Base-by-base conservation (phyloP, 495 filamentous ascomycete species). In the Astrothelium macrocarpum region DNA sequence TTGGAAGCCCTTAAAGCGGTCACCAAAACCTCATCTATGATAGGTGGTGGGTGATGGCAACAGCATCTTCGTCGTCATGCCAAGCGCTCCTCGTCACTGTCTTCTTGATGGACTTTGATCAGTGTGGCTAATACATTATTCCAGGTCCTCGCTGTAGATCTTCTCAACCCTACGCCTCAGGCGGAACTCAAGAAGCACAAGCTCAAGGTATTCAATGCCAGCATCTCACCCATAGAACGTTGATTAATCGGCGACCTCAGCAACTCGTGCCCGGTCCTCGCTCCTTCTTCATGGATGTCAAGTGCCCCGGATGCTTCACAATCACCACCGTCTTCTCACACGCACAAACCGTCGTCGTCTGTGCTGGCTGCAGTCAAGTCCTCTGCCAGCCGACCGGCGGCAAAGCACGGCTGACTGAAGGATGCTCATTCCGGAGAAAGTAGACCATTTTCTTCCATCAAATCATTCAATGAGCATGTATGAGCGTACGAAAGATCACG, bases 201-300 rank as follows among this genome's bases (percentile, higher is more conserved):
- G 89, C 87, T 98, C 71, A 98, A 98, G 93, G 92, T 96, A 88
- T 74, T 80, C 20, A 29, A 42, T 43, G 29, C 4, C 16, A 31
- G 10, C 20, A 28, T 60, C 16, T 42, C 59, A 26, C 32, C 26
- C 20, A 56, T 18, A n/a, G 14, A 59, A 46, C 59, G 2, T 31
- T 11, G 42, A 67, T 62, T 18, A 53, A 11, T 18, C 26, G 36
- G 18, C 53, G 10, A 18, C 32, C 46, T 36, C 63, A 97, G 94
- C 89, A 83, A 62, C 87, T 98, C 73, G 94, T 98, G 74, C 94
- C 94, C 71, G 87, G 85, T 64, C 94, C 94, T 67, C 90, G 94
- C 72, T 96, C 91, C 71, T 98, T 97, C 87, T 98, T 98, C 86
- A 98, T 98, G 94, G 94, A 98, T 73, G 94, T 98, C 81, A 98